phyloP scores from a whole-genome alignment of 1,284 basidiomycete species.

The Irpex sp. region DNA sequence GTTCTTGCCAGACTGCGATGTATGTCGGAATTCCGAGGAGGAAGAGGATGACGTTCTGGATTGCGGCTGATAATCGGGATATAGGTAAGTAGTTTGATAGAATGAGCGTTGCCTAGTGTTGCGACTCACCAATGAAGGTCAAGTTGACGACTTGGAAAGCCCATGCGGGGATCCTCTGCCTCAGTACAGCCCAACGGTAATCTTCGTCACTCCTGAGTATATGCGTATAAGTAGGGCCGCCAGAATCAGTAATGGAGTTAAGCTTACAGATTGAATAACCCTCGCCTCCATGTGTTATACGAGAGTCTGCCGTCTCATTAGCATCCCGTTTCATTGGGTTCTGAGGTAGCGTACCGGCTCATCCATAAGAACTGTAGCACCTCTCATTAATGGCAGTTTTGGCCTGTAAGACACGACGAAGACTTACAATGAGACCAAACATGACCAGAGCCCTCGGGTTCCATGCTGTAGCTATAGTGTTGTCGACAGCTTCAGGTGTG shows the following conservation, averaged over 20 bases:
- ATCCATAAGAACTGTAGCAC: conserved; percentile 56
- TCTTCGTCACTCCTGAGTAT: conserved; percentile 68
- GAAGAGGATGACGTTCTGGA: conserved; percentile 81
- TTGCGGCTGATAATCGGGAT: conserved; percentile 41
- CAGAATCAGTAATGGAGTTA: conserved; percentile 4
- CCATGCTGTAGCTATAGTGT: conserved; percentile 41
- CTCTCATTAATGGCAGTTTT: conserved; percentile 3
- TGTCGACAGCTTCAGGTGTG: conserved; percentile 45
- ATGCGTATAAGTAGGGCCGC: not conserved
- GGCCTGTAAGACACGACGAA: not conserved
- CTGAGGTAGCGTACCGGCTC: conserved; percentile 41
- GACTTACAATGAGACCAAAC: conserved; percentile 56
- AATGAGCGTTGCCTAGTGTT: not conserved
- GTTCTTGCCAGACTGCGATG: conserved; percentile 51
- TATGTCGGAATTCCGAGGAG: conserved; percentile 63
- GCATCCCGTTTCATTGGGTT: not conserved
- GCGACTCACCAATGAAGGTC: conserved; percentile 67
- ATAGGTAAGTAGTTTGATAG: not conserved
- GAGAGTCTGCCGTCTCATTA: conserved; percentile 48
- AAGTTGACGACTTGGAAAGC: conserved; percentile 82
- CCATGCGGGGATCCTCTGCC: conserved; percentile 60
- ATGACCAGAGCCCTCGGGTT: conserved; percentile 73
- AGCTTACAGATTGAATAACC: conserved; percentile 71
- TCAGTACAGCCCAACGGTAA: conserved; percentile 86
- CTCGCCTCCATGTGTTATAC: conserved; percentile 84